Evolutionary conservation across 2,329 filamentous ascomycete genomes (phyloP).

Genomic region (Parastagonospora nodorum): DNA sequence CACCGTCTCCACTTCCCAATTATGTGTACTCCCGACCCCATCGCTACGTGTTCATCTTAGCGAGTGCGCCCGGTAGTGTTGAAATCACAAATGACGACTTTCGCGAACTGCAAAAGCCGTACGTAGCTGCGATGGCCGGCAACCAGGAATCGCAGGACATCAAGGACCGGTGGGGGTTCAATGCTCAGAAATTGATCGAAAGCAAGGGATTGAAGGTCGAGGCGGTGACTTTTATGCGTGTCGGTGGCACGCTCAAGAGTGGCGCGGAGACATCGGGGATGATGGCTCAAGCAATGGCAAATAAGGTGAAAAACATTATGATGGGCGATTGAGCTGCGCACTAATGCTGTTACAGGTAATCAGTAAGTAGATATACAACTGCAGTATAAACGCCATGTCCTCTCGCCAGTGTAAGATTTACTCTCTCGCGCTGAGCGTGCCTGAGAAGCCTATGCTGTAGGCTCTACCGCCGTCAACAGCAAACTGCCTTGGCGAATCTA

Average conservation of each 20-base stretch:
- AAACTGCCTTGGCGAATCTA: constrained; percentile 28
- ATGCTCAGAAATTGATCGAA: constrained; percentile 22
- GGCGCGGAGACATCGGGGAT: constrained; percentile 15
- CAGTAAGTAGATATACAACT: no score
- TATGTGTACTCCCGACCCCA: constrained; percentile 25
- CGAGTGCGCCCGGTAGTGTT: constrained; percentile 5
- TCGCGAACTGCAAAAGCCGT: constrained; percentile 20
- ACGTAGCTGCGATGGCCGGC: constrained; percentile 17
- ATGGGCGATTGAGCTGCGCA: no score
- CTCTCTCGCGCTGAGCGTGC: no score
- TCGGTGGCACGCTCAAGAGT: constrained; percentile 22
- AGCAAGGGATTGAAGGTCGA: constrained; percentile 22
- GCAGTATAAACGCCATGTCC: background rate
- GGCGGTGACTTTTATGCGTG: constrained; percentile 23
- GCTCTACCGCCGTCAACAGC: constrained; percentile 38
- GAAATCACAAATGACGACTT: constrained; percentile 22
- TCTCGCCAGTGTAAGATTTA: no score
- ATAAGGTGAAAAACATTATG: constrained; percentile 13
- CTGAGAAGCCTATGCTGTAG: constrained; percentile 33
- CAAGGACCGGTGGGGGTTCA: constrained; percentile 30
- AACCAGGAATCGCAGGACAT: constrained; percentile 27
- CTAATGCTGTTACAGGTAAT: no score
- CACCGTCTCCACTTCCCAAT: constrained; percentile 27
- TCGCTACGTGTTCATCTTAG: constrained; percentile 27
- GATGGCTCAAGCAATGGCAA: constrained; percentile 19